Percentiles rank a stretch among this genome's conserved stretches.
phyloP scores from a whole-genome alignment of 306 rosid genomes.

The Medicago ruthenica region DNA sequence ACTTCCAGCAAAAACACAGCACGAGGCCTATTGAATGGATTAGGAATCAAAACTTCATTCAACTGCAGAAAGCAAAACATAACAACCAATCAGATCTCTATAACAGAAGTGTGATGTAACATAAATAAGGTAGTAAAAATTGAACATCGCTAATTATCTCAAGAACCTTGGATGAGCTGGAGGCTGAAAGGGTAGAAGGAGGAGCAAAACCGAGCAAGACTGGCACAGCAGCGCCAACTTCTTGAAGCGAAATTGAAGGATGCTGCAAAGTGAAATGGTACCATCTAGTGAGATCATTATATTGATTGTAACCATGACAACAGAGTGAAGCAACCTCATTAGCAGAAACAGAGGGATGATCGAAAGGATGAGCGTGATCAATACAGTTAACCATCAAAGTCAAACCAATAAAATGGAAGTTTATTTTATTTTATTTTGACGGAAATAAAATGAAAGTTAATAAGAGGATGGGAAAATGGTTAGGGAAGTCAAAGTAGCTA shows the following conservation, averaged over 20 bases:
- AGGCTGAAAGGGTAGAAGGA: constrained; percentile 65
- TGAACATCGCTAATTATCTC: constrained; percentile 22
- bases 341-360: not conserved
- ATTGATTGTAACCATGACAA: constrained; percentile 20
- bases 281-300: constrained; percentile 36
- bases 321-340: constrained; percentile 1
- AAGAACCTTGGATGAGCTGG: constrained; percentile 85
- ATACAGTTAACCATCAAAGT: constrained; percentile 13
- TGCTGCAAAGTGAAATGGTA: constrained; percentile 55
- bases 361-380: not conserved
- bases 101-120: constrained; percentile 28
- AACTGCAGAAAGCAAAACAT: constrained; percentile 62
- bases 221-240: constrained; percentile 81
- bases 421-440: no score
- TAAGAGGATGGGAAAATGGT: not conserved
- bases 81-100: constrained; percentile 38
- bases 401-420: constrained; percentile 23
- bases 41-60: constrained; percentile 78
- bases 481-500: not conserved
- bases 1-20: constrained; percentile 84
- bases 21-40: constrained; percentile 91
- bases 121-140: constrained; percentile 14
- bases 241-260: constrained; percentile 61
- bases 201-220: constrained; percentile 93
- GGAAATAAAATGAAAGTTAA: constrained; percentile 13